Base-by-base conservation (phyloP, 495 filamentous ascomycete species). In the Penicillium waksmanii region DNA sequence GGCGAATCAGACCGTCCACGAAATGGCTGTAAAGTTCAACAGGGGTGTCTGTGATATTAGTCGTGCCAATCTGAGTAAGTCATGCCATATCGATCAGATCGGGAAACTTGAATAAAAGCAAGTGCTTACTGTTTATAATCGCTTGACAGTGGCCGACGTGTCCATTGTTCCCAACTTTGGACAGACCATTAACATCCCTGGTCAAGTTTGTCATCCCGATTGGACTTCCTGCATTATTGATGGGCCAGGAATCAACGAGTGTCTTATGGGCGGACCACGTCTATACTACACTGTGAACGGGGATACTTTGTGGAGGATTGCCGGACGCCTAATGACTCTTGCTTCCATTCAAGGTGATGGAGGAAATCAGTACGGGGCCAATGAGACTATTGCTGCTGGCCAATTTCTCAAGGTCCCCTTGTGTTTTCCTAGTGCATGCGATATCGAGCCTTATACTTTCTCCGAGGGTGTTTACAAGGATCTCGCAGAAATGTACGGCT, bases 381-480 rank as follows among this genome's bases (percentile, higher is more conserved):
- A 57, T 8, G 46, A 18, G 3, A 38, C 15, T 3, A 8, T 57
- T 23, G n/a, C 43, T 13, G 55, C 33, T 5, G 42, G 54, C 9
- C 23, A 56, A 15, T 64, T 55, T 31, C 23, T 69, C 44, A 69
- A 69, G 36, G 18, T 69, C 3, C 53, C 61, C 8, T 57, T 60
- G 54, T 69, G 64, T 35, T 19, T 23, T 23, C 64, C 66, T 0
- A 69, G 63, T 55, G 10, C 25, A 6, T 65, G 64, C 18, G 33
- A 18, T 18, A 33, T 66, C 9, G 33, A 34, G 1, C 64, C 64
- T 27, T 60, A 44, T 13, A 19, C 46, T 15, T 66, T 66, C 34
- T 58, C 44, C n/a, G 58, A 58, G 43, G 66, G 64, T 9, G 58
- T 57, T 10, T 69, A 66, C 35, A 66, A 66, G 35, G 61, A 69